A percentile compares a stretch with the other conserved stretches of the same genome.
Conservation (phyloP, 805 yeast genomes). For the Debaryomyces hansenii region DNA sequence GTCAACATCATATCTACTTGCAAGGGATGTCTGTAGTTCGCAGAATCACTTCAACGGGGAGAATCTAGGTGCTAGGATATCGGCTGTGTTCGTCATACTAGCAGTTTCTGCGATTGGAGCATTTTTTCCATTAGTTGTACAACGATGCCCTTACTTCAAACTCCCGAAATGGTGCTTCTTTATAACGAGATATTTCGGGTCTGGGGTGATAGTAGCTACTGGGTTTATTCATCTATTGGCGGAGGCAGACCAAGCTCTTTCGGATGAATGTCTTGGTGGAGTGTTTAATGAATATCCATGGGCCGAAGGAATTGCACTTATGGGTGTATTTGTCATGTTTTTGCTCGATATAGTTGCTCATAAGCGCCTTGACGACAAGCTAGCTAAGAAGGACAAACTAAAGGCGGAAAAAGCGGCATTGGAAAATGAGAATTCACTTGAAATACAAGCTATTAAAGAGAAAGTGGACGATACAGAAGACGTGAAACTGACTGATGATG, state of each 20-base stretch:
- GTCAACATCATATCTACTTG: not conserved
- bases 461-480: not conserved
- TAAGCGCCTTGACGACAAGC: slow-evolving; percentile 41
- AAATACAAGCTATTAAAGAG: not conserved
- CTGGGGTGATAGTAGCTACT: slow-evolving; percentile 82
- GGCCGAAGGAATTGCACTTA: slow-evolving; percentile 54
- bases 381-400: slow-evolving; percentile 9
- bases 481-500: not conserved
- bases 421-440: not conserved
- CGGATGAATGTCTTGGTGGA: slow-evolving; percentile 62
- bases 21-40: slow-evolving; percentile 1
- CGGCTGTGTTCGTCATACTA: slow-evolving; percentile 30
- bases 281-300: slow-evolving; percentile 53
- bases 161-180: slow-evolving; percentile 31
- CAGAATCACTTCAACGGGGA: slow-evolving; percentile 20
- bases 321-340: slow-evolving; percentile 52
- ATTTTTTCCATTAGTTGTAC: slow-evolving; percentile 32
- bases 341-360: slow-evolving; percentile 52
- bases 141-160: slow-evolving; percentile 14
- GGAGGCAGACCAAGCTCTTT: slow-evolving; percentile 64
- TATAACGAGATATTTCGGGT: slow-evolving; percentile 73
- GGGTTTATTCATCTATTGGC: slow-evolving; percentile 73
- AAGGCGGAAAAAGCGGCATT: not conserved
- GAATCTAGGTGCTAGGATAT: slow-evolving; percentile 23
- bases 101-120: slow-evolving; percentile 30